These are phyloP conservation scores for Rhizopogon rudus DNA, from an alignment of 768 basidiomycete species.

Conservation along the genomic window DNA sequence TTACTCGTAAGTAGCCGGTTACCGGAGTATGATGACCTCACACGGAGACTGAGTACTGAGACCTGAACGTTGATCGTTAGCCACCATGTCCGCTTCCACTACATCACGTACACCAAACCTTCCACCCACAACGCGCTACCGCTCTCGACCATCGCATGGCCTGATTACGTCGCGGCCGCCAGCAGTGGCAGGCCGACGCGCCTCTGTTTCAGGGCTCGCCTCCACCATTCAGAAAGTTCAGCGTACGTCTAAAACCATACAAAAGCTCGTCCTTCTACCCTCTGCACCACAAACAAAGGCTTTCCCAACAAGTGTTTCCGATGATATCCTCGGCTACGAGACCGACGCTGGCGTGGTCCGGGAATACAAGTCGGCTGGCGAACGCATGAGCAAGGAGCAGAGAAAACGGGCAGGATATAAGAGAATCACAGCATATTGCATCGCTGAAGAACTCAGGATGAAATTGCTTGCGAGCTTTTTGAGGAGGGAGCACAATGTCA, in stretches of 20 bases:
- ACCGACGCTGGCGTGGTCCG: conserved; percentile 55
- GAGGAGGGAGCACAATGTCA: conserved; percentile 91
- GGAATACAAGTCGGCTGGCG: conserved; percentile 81
- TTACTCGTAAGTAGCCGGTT: no score
- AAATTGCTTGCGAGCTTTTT: conserved; percentile 80
- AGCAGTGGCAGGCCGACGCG: conserved; percentile 14
- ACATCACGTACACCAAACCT: background rate
- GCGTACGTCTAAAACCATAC: conserved; percentile 86
- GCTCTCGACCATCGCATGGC: conserved; percentile 3
- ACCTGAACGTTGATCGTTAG: no score
- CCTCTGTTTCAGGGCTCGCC: conserved; percentile 29
- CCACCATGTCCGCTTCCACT: background rate
- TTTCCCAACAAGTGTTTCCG: conserved; percentile 30
- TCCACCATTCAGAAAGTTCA: conserved; percentile 44
- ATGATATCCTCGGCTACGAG: conserved; percentile 53
- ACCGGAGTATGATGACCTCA: no score
- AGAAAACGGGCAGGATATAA: conserved; percentile 76
- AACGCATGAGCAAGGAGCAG: conserved; percentile 86
- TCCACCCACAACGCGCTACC: conserved; percentile 5
- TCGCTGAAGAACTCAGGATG: conserved; percentile 82
- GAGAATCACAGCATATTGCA: conserved; percentile 85
- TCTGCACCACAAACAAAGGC: conserved; percentile 87
- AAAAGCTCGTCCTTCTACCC: conserved; percentile 86
- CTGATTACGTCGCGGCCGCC: conserved; percentile 1
- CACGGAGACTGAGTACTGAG: no score